Conservation (phyloP, 768 basidiomycete species). For the Tricholoma sp. region DNA sequence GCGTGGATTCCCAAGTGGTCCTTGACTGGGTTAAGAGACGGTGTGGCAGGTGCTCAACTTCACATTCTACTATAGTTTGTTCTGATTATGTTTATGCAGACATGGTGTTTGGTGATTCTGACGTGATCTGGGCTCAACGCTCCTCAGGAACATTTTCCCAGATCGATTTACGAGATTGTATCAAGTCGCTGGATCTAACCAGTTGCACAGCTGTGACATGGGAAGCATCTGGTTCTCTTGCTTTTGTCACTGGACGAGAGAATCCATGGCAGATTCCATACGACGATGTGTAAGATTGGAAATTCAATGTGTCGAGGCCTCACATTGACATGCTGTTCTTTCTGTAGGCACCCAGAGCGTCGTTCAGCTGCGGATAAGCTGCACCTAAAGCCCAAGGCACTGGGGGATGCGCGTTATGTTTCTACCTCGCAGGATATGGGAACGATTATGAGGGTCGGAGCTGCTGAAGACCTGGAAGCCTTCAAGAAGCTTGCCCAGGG, state of each 20-base stretch:
- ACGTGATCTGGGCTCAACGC: slow-evolving; percentile 71
- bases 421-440: slow-evolving; percentile 58
- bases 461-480: slow-evolving; percentile 35
- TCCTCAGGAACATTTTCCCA: slow-evolving; percentile 76
- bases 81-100: slow-evolving; percentile 36
- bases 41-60: slow-evolving; percentile 57
- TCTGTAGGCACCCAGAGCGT: slow-evolving; percentile 33
- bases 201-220: slow-evolving; percentile 61
- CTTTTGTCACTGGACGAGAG: slow-evolving; percentile 59
- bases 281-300: slow-evolving; percentile 63
- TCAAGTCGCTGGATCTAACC: slow-evolving; percentile 63
- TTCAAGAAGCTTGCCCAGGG: slow-evolving; percentile 60
- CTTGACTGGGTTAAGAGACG: slow-evolving; percentile 67
- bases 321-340: slow-evolving; percentile 1
- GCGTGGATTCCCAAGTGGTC: slow-evolving; percentile 83
- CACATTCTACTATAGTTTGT: neutral
- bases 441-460: slow-evolving; percentile 34
- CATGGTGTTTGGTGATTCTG: slow-evolving; percentile 61
- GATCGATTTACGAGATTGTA: slow-evolving; percentile 62
- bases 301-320: neutral
- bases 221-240: slow-evolving; percentile 58
- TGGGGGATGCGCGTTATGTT: slow-evolving; percentile 52
- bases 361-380: slow-evolving; percentile 26
- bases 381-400: slow-evolving; percentile 41
- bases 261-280: slow-evolving; percentile 65